These are phyloP conservation scores for Blastobotrys indianensis DNA, from an alignment of 1,139 yeast genomes.

Conservation along the genomic window DNA sequence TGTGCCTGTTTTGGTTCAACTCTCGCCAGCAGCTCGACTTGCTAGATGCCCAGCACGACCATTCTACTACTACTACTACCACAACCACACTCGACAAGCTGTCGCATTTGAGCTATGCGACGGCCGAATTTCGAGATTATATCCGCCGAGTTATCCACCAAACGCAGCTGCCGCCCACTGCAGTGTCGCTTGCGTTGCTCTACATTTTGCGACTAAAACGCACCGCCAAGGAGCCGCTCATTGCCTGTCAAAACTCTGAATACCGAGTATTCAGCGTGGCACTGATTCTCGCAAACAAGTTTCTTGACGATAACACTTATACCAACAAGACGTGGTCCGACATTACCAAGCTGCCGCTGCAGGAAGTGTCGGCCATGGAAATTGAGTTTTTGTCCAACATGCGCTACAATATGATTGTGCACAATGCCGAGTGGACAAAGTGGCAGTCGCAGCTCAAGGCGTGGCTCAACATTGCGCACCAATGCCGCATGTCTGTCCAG, in stretches of 20 bases:
- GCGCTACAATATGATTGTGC: slow-evolving; percentile 29
- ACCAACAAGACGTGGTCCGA: slow-evolving; percentile 91
- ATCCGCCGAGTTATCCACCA: slow-evolving; percentile 28
- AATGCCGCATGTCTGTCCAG: slow-evolving; percentile 6
- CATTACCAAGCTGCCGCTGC: slow-evolving; percentile 67
- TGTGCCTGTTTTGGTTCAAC: slow-evolving; percentile 32
- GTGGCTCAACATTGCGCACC: slow-evolving; percentile 24
- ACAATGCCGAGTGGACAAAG: slow-evolving; percentile 25
- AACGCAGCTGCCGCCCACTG: slow-evolving; percentile 33
- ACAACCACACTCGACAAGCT: slow-evolving; percentile 10
- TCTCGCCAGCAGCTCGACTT: no score
- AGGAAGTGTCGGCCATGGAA: slow-evolving; percentile 59
- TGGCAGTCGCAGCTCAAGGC: slow-evolving; percentile 27
- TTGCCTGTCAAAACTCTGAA: slow-evolving; percentile 35
- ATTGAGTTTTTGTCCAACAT: slow-evolving; percentile 35
- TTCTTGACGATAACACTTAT: slow-evolving; percentile 89
- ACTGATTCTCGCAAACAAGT: slow-evolving; percentile 79
- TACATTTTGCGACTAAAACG: slow-evolving; percentile 33
- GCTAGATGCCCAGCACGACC: no score
- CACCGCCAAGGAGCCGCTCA: slow-evolving; percentile 22
- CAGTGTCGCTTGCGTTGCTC: slow-evolving; percentile 33
- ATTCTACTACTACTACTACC: neutral
- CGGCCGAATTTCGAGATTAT: slow-evolving; percentile 23
- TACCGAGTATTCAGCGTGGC: slow-evolving; percentile 64
- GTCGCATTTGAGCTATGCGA: slow-evolving; percentile 18